These are phyloP conservation scores for Rhizophagus prolifer DNA, from an alignment of 192 early-diverging fungal species.

Conservation along the genomic window DNA sequence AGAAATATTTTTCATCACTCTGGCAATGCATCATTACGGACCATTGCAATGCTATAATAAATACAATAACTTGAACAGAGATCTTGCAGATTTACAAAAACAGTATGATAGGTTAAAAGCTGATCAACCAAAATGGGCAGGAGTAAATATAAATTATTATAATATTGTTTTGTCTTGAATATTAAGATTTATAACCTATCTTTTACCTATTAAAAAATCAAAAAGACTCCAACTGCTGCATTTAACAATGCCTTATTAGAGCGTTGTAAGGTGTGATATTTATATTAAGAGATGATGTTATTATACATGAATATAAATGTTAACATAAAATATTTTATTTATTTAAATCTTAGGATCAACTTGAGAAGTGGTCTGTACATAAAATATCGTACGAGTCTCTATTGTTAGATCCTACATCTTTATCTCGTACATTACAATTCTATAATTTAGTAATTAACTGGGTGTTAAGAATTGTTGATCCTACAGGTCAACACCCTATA, in stretches of 20 bases:
- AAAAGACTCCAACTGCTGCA: neutral
- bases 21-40: conserved; percentile 79
- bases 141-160: conserved; percentile 19
- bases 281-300: neutral
- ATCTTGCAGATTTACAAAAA: conserved; percentile 65
- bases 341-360: conserved; percentile 47
- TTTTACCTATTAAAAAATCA: neutral
- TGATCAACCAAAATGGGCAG: conserved; percentile 46
- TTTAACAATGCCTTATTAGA: neutral
- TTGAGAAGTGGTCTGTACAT: conserved; percentile 67
- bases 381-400: conserved; percentile 74
- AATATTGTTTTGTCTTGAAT: conserved; percentile 22
- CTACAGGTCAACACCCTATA: conserved; percentile 46
- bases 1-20: conserved; percentile 82
- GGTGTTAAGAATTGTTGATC: conserved; percentile 75
- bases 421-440: conserved; percentile 71
- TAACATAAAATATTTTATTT: neutral
- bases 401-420: conserved; percentile 68
- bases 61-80: conserved; percentile 67
- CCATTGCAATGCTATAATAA: conserved; percentile 68
- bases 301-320: neutral
- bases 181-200: neutral
- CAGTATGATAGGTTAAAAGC: conserved; percentile 64
- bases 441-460: conserved; percentile 91
- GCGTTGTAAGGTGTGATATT: neutral